These are phyloP conservation scores for Ramalina intermedia DNA, from an alignment of 495 filamentous ascomycete species.

Conservation along the genomic window DNA sequence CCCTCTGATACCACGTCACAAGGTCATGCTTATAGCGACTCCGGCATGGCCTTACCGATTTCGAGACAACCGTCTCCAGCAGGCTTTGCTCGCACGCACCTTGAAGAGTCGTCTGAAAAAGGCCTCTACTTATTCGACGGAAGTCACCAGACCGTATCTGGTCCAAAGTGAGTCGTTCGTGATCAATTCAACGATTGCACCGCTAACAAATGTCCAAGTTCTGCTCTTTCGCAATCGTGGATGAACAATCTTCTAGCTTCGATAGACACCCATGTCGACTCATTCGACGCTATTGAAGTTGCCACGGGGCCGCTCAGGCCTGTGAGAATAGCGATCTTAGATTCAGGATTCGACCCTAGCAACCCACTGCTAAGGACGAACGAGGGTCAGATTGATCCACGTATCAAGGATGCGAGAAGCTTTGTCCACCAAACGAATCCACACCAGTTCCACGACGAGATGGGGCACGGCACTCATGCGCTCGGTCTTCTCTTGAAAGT, in stretches of 20 bases:
- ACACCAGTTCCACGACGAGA: slow-evolving; percentile 19
- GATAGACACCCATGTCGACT: slow-evolving; percentile 12
- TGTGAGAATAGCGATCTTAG: slow-evolving; percentile 23
- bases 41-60: too few species aligned
- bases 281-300: too few species aligned
- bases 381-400: slow-evolving; percentile 9
- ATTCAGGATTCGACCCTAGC: slow-evolving; percentile 20
- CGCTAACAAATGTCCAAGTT: too few species aligned
- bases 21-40: too few species aligned
- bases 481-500: slow-evolving; percentile 20
- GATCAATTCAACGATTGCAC: too few species aligned
- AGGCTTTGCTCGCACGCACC: too few species aligned
- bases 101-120: too few species aligned
- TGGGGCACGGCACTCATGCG: slow-evolving; percentile 23
- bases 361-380: slow-evolving; percentile 15
- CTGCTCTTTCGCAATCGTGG: slow-evolving; percentile 16
- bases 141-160: too few species aligned
- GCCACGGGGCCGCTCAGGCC: slow-evolving; percentile 9
- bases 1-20: too few species aligned
- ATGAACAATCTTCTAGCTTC: slow-evolving; percentile 17
- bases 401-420: slow-evolving; percentile 18
- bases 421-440: slow-evolving; percentile 14
- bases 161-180: too few species aligned
- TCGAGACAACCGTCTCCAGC: too few species aligned
- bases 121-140: too few species aligned